Evolutionary conservation across 306 rosid species (phyloP).

Genomic region (Inga laurina): DNA sequence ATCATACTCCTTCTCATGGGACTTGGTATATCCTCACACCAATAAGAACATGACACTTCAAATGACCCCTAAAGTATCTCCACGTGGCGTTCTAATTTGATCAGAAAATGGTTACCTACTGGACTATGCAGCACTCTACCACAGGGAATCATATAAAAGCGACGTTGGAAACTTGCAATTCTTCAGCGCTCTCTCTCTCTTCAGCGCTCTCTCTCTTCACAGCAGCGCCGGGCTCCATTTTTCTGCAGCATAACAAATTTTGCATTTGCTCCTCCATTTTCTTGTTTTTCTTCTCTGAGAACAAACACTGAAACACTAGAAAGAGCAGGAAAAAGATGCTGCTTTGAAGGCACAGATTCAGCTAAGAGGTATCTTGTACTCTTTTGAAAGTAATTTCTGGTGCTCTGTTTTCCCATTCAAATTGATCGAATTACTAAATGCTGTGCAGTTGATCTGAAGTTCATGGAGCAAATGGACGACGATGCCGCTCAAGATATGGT

Average conservation of each 20-base stretch:
- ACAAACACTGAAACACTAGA: background rate
- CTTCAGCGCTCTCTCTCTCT: background rate
- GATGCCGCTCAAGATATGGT: constrained; percentile 37
- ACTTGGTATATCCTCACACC: background rate
- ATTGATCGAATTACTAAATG: background rate
- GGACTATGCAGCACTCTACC: background rate
- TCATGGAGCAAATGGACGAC: constrained; percentile 38
- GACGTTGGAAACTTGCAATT: too few relatives aligned
- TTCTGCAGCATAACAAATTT: constrained; percentile 32
- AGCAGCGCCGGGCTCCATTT: background rate
- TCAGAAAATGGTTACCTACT: background rate
- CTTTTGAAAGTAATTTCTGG: background rate
- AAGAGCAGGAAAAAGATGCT: background rate
- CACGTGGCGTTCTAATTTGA: background rate
- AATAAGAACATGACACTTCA: background rate
- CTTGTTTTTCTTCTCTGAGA: constrained; percentile 21
- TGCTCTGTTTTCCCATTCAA: background rate
- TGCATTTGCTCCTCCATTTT: constrained; percentile 28
- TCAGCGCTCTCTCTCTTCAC: too few relatives aligned
- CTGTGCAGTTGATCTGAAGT: constrained; percentile 3
- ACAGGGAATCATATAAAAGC: background rate
- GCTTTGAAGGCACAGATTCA: background rate
- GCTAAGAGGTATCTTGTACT: background rate
- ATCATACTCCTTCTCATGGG: background rate
- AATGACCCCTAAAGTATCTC: too few relatives aligned